These are phyloP conservation scores for Auricularia cornea DNA, from an alignment of 768 basidiomycete species.

Conservation along the genomic window DNA sequence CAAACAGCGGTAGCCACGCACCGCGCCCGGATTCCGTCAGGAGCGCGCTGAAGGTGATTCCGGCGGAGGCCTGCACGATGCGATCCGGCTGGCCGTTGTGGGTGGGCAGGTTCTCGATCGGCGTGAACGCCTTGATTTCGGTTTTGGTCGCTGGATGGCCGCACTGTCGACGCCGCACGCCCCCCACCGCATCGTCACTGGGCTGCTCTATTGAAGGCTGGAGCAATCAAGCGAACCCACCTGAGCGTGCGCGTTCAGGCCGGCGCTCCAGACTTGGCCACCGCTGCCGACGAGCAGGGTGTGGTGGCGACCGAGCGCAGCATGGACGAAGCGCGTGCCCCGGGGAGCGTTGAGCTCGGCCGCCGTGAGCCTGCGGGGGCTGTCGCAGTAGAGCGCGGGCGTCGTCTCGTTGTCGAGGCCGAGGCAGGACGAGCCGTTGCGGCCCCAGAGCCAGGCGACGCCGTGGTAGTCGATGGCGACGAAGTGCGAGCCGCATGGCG, in stretches of 20 bases:
- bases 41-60: slow-evolving; percentile 75
- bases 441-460: slow-evolving; percentile 84
- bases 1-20: slow-evolving; percentile 19
- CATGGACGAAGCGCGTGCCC: slow-evolving; percentile 62
- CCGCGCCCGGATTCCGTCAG: slow-evolving; percentile 79
- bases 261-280: slow-evolving; percentile 78
- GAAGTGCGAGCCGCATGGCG: slow-evolving; percentile 68
- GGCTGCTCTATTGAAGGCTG: background rate
- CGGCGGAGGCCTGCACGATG: slow-evolving; percentile 68
- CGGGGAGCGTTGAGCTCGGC: slow-evolving; percentile 49
- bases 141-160: slow-evolving; percentile 53
- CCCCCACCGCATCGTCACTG: background rate
- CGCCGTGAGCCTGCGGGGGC: slow-evolving; percentile 54
- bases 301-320: slow-evolving; percentile 78
- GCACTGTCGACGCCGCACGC: slow-evolving; percentile 38
- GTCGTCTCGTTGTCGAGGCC: slow-evolving; percentile 46
- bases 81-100: slow-evolving; percentile 50
- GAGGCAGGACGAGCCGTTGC: slow-evolving; percentile 62
- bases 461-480: slow-evolving; percentile 68
- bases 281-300: slow-evolving; percentile 74
- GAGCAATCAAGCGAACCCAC: slow-evolving; percentile 32
- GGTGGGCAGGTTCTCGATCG: slow-evolving; percentile 48
- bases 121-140: slow-evolving; percentile 60
- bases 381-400: slow-evolving; percentile 42
- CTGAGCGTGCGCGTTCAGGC: slow-evolving; percentile 74